These are phyloP conservation scores for Micromonas pusilla DNA, from an alignment of 139 green algal genomes.

Conservation along the genomic window DNA sequence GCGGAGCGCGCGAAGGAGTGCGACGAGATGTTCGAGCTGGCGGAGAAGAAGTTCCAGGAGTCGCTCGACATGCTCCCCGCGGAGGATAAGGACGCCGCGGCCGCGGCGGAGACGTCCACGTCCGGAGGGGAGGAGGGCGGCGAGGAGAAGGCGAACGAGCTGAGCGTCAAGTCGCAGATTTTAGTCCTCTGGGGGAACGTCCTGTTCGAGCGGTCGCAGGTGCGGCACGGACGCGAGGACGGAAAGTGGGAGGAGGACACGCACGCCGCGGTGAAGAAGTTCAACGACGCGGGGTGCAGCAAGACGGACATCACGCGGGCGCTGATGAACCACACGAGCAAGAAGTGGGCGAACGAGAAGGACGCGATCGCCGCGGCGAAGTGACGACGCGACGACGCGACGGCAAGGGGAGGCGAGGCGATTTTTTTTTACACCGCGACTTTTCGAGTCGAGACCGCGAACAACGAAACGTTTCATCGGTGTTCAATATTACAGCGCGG, in stretches of 20 bases:
- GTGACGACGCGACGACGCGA: neutral
- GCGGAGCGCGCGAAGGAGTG: neutral
- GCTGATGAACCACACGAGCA: constrained; percentile 15
- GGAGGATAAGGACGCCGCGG: constrained; percentile 5
- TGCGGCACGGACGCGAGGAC: constrained; percentile 3
- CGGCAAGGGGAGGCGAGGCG: too few relatives aligned
- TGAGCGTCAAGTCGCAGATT: constrained; percentile 25
- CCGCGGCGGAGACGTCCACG: neutral
- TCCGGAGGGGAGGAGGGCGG: neutral
- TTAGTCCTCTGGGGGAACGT: constrained; percentile 40
- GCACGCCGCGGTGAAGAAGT: constrained; percentile 29
- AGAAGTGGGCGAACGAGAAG: constrained; percentile 10
- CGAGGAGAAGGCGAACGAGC: neutral
- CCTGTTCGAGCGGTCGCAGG: constrained; percentile 31
- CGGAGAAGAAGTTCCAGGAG: constrained; percentile 19
- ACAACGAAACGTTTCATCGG: too few relatives aligned
- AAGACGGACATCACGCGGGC: constrained; percentile 25
- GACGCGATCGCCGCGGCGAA: neutral
- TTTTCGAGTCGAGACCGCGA: too few relatives aligned
- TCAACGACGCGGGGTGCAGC: constrained; percentile 31
- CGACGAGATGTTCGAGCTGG: constrained; percentile 24
- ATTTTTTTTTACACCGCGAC: too few relatives aligned
- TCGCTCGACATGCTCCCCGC: neutral
- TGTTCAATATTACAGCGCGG: too few relatives aligned
- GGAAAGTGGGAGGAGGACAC: constrained; percentile 32